phyloP scores from a whole-genome alignment of 139 green algal species.

The Edaphochlamys debaryana region DNA sequence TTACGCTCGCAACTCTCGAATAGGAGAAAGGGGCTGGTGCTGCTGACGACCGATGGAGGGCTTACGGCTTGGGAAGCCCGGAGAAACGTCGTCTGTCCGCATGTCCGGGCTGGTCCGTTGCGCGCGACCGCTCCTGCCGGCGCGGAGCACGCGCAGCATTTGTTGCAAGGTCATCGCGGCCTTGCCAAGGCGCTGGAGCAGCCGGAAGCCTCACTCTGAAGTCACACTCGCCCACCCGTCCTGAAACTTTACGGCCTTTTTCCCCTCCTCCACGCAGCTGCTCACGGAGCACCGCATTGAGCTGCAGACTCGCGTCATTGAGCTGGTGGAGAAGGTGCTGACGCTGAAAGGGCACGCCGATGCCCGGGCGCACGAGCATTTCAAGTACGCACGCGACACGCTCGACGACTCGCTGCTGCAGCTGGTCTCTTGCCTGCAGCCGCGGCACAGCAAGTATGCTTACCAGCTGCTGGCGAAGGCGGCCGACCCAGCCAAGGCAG shows the following conservation, averaged over 20 bases:
- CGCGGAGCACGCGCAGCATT: too few species aligned
- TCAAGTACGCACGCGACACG: conserved; percentile 43
- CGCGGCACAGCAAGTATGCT: conserved; percentile 32
- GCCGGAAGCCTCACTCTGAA: too few species aligned
- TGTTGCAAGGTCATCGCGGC: too few species aligned
- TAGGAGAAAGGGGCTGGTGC: too few species aligned
- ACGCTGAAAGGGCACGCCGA: conserved; percentile 36
- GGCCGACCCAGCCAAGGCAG: conserved; percentile 37
- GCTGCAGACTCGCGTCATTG: conserved; percentile 27
- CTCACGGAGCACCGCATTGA: conserved; percentile 31
- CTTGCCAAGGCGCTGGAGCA: too few species aligned
- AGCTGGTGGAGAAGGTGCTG: conserved; percentile 41
- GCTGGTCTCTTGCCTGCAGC: conserved; percentile 33
- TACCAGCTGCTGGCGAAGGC: conserved; percentile 40
- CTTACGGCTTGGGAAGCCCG: too few species aligned
- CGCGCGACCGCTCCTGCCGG: too few species aligned
- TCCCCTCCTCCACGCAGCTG: not conserved
- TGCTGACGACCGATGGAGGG: too few species aligned
- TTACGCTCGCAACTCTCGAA: too few species aligned
- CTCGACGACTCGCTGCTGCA: conserved; percentile 43
- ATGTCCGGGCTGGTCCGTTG: too few species aligned
- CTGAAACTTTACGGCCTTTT: too few species aligned
- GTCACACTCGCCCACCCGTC: not conserved
- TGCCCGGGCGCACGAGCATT: conserved; percentile 34
- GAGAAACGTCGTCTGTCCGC: too few species aligned